These are phyloP conservation scores for Hordeum vulgare DNA, from an alignment of 176 grass and related monocot species.

Conservation along the genomic window MorexV3_pseudomolecules_assembly NC_058521.1:122729228-122729727, in stretches of 20 bases:
- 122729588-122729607: conserved; percentile 9
- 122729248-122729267: neutral
- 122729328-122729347: conserved; percentile 51
- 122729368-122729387: conserved; percentile 25
- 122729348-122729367: conserved; percentile 46
- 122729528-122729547: conserved; percentile 20
- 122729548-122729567: conserved; percentile 14
- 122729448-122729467: conserved; percentile 62
- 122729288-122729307: conserved; percentile 34
- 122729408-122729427: conserved; percentile 21
- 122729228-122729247: too few species aligned
- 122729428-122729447: conserved; percentile 30
- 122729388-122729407: conserved; percentile 8
- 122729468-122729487: conserved; percentile 70
- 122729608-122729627: neutral
- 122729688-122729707: neutral
- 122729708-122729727: neutral
- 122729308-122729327: conserved; percentile 78
- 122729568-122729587: neutral
- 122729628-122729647: conserved; percentile 16
- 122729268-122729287: neutral
- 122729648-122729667: neutral
- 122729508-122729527: conserved; percentile 40
- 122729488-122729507: conserved; percentile 63
- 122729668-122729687: neutral